Evolutionary conservation across 495 filamentous ascomycete genomes (phyloP).

Genomic region (Penicillium roqueforti): DNA sequence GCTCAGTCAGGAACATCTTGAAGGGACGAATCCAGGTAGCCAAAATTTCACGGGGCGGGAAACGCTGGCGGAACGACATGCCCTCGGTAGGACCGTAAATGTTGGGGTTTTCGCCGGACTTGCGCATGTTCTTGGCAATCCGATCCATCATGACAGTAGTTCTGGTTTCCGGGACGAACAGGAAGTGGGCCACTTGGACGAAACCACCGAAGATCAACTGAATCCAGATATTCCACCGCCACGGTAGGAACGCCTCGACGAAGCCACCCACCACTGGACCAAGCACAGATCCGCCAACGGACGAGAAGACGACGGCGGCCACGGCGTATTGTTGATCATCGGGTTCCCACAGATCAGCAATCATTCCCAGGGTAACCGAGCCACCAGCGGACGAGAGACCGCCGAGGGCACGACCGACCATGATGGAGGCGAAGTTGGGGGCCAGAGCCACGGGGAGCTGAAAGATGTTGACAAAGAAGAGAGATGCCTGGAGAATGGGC

Average conservation of each 20-base stretch:
- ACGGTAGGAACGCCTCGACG: constrained; percentile 47
- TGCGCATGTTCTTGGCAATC: constrained; percentile 52
- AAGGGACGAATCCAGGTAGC: constrained; percentile 57
- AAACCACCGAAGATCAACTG: constrained; percentile 56
- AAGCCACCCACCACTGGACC: constrained; percentile 61
- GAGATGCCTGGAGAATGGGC: constrained; percentile 50
- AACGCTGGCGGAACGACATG: constrained; percentile 52
- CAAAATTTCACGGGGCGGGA: constrained; percentile 53
- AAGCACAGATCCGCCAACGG: constrained; percentile 58
- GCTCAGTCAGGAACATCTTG: constrained; percentile 58
- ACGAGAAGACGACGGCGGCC: constrained; percentile 59
- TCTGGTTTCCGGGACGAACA: constrained; percentile 56
- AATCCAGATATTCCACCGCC: constrained; percentile 57
- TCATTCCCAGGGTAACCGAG: constrained; percentile 59
- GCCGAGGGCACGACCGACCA: constrained; percentile 54
- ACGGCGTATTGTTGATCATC: constrained; percentile 60
- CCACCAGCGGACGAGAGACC: constrained; percentile 59
- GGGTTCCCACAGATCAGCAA: constrained; percentile 59
- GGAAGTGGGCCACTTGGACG: constrained; percentile 50
- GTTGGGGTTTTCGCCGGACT: constrained; percentile 49
- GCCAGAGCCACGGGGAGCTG: constrained; percentile 53
- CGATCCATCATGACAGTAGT: constrained; percentile 57
- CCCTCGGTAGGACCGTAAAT: constrained; percentile 64
- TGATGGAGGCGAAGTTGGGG: constrained; percentile 51
- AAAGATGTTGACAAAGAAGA: constrained; percentile 58